Conservation (phyloP, 345 rosid species). For the Aquilaria yunnanensis region DNA sequence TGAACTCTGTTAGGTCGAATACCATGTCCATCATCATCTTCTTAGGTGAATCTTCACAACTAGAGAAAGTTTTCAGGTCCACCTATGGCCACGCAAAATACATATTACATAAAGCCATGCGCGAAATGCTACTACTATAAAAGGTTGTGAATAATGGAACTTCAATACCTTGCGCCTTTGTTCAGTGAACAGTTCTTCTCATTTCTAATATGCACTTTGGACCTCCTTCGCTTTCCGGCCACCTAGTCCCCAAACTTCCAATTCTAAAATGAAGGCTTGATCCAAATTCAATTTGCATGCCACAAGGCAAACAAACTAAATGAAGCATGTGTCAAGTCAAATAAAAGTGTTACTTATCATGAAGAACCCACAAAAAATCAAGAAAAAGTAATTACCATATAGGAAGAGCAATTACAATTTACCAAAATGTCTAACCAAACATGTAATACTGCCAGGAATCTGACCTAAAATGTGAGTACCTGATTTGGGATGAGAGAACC, state of each 20-base stretch:
- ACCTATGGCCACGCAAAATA: constrained; percentile 31
- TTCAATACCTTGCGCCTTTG: constrained; percentile 72
- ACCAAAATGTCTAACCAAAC: no score
- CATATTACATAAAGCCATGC: background rate
- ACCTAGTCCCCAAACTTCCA: constrained; percentile 90
- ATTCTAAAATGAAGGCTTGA: constrained; percentile 55
- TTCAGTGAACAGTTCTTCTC: constrained; percentile 70
- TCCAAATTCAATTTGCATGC: no score
- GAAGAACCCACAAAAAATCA: no score
- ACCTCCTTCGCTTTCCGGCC: constrained; percentile 48
- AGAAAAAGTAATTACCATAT: no score
- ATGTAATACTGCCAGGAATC: no score
- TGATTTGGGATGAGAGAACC: constrained; percentile 83
- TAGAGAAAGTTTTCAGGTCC: constrained; percentile 73
- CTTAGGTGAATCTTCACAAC: constrained; percentile 92
- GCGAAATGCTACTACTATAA: background rate
- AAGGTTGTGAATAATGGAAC: no score
- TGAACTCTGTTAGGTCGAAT: constrained; percentile 46
- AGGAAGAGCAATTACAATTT: no score
- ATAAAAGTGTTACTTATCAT: no score
- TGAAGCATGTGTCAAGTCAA: no score
- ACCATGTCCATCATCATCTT: constrained; percentile 91
- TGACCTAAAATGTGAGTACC: constrained; percentile 29
- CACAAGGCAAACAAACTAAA: no score
- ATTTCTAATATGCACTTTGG: constrained; percentile 58